Base-by-base conservation (phyloP, 352 stramenopile genomes). In the Globisporangium acanthophoron region DNA sequence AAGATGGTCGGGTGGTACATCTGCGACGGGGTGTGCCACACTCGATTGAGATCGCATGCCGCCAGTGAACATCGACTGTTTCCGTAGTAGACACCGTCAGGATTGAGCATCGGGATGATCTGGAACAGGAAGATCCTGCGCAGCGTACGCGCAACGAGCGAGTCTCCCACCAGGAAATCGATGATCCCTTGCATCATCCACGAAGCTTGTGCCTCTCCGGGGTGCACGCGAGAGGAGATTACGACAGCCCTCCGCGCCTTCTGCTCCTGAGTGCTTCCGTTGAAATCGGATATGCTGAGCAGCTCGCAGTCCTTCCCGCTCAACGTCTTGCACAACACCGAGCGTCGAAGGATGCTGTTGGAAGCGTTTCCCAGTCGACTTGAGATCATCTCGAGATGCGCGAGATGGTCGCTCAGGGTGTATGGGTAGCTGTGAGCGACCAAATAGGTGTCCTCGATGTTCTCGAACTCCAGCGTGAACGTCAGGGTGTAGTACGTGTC, bases 161-260 rank as follows among this genome's bases (percentile, higher is more conserved):
- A 80, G 29, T 83, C 70, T 12, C 86, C 77, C 0, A 92, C 67
- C 6, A 98, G 60, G 35, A 97, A 97, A 47, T 98, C 89, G 16
- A 98, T 76, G 16, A 91, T 66, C 2, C 94, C 94, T 3, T 87
- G 81, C 93, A 98, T 97, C 78, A 98, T 96, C 92, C 89, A 98
- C 24, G 84, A 96, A 2, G 92, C 80, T 61, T 96, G 90, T 1
- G 80, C 69, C 60, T 98, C 94, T 31, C 94, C 94, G 12, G 90
- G 91, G 64, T 97, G 91, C 1, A 97, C 91, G 0, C 91, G 79
- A 8, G 88, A 87, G 0, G 83, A 96, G 12, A 98, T 70, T 7
- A 97, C 70, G 24, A 97, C 67, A 21, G 74, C 69, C 45, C 65
- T 70, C 5, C 80, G 64, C 2, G 44, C 35, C 21, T 69, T 59